Conservation (phyloP, 148 eudicot species). For the Hydrangea macrophylla region DNA sequence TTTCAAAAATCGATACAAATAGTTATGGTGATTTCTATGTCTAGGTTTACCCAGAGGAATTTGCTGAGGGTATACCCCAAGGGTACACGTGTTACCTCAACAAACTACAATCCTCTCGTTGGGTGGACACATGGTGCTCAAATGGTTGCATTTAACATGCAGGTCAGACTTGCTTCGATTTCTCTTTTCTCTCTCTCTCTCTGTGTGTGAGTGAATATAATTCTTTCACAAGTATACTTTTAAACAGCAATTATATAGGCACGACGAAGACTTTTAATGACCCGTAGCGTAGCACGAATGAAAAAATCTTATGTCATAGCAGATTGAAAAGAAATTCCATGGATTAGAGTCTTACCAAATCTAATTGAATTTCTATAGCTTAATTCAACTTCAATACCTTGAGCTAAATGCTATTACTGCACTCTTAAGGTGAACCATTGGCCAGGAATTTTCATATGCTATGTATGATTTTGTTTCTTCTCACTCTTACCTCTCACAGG, state of each 20-base stretch:
- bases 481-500: no score
- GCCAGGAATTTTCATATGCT: not conserved
- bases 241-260: not conserved
- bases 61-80: constrained; percentile 67
- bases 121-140: constrained; percentile 84
- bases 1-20: not conserved
- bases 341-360: no score
- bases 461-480: no score
- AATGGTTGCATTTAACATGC: constrained; percentile 83
- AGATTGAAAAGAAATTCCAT: no score
- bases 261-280: no score
- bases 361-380: no score
- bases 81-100: constrained; percentile 51
- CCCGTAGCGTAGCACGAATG: no score
- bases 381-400: no score
- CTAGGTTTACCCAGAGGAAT: constrained; percentile 68
- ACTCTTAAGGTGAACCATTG: not conserved
- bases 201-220: no score
- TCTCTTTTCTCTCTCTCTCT: no score
- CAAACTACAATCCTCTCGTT: constrained; percentile 57
- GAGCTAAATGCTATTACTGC: no score
- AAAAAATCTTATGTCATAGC: no score
- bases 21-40: not conserved
- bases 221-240: not conserved
- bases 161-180: constrained; percentile 29